Evolutionary conservation across 2,329 filamentous ascomycete species (phyloP), one percentile per base, ranked within the genome.

Genomic region (Fusarium napiforme): DNA sequence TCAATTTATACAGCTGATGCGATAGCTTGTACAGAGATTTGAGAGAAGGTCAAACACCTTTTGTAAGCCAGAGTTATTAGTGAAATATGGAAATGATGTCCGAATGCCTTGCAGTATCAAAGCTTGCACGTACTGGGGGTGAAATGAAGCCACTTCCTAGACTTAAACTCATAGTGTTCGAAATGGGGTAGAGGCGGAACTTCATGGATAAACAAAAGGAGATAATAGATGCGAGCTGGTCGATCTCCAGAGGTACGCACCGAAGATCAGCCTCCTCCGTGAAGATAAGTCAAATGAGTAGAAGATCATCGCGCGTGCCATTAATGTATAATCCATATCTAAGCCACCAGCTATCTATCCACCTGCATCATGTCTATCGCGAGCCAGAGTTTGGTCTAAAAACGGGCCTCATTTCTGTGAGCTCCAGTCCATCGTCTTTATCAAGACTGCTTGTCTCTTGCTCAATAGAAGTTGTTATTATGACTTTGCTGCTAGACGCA

Each of bases 321-420:
- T 32, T 32, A 32, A 32, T 12, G 0, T 49, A n/a, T 32, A 1
- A 12, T 26, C 0, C 7, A 9, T 16, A 12, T 37, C 6, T 26
- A 21, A 53, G 2, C 3, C 23, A 26, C 26, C 2, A 36, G 10
- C 8, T 5, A 10, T 55, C 15, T 14, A 5, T n/a, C 2, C 8
- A 12, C 9, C 10, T 2, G 2, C 2, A 18, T 2, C 19, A 23
- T 5, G 1, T 19, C 36, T 55, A 55, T n/a, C 26, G 15, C 1
- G 28, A 55, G 9, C 36, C 36, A 30, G 36, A 42, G 5, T 30
- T 42, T 23, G 21, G 36, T 5, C 36, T 55, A 23, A 40, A 42
- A 10, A 28, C 52, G 9, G 36, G 52, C 15, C 19, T 39, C 23
- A 55, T 42, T n/a, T 55, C 52, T 23, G 52, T 30, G 2, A 55